Base-by-base conservation (phyloP, 2,329 filamentous ascomycete genomes). In the Clonostachys rosea region DNA sequence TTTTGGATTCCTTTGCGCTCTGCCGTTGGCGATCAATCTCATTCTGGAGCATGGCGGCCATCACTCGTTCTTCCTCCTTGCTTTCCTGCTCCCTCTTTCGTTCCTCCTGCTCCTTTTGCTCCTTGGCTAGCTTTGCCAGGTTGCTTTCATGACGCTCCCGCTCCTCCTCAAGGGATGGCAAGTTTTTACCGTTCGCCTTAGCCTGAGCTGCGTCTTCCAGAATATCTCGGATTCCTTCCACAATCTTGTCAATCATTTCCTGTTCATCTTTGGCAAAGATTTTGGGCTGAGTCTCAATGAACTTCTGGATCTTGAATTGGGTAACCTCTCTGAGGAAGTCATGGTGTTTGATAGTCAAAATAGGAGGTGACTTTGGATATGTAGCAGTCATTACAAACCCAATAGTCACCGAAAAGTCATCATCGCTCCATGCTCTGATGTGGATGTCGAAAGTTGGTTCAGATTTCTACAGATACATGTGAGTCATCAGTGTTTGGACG, bases 131-230 rank as follows among this genome's bases (percentile, higher is more conserved):
- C 57, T 76, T 75, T 42, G 81, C 81, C 30, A 88, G 73, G 20
- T 80, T 81, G 18, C 86, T 86, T 67, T 95, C 89, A 52, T 95
- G 89, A 13, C 83, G 83, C 30, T 87, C 90, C 37, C 91, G 82
- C 65, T 97, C 91, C 57, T 95, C 90, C 59, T 95, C 90, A 7
- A 97, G 74, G 34, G 90, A 96, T 2, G 90, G 91, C 14, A 96
- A 71, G 51, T 90, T 80, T 47, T 84, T 80, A 34, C 89, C 87
- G 47, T 85, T 81, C 43, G 87, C 85, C 55, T 87, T 87, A 30
- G 84, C 83, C 54, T 84, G 76, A 2, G 90, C 88, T n/a, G 89
- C 89, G 63, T 95, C 89, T 65, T 96, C 90, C 5, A 97, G 75
- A 10, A 92, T 84, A 42, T 85, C 83, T 9, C 89, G 84, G 43